Evolutionary conservation across 768 basidiomycete genomes (phyloP), one percentile per base, ranked within the genome.

Genomic region (Gloeophyllum trabeum): DNA sequence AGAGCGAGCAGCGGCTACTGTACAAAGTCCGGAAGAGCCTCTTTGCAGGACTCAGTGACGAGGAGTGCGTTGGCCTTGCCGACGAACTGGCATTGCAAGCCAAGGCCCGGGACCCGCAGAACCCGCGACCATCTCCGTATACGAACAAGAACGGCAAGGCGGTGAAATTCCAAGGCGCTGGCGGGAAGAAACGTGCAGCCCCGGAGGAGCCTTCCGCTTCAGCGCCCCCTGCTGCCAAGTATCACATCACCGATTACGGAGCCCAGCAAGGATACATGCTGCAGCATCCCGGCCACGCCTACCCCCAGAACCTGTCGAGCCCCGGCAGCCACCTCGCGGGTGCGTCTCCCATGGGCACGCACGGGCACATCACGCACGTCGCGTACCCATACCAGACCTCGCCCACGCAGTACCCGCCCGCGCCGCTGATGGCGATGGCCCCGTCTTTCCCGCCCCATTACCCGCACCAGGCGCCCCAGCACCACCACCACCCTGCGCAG

Each of bases 21-120:
- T 83, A 80, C 58, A 70, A 75, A 46, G 59, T 73, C 6, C 65
- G 81, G 7, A 72, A 72, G 54, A 72, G 69, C 47, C 65, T 83
- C 4, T 59, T 81, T 0, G 69, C 77, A 4, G 75, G 74, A 3
- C 57, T 82, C 1, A 48, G 57, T 18, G 79, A 82, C 44, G 65
- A 64, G 2, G 74, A 81, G 35, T 83, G 81, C 45, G 52, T 63
- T 0, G 69, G 73, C 16, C 63, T 84, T 16, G 57, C 59, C 0
- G 73, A 76, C 13, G 81, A 84, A 51, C 54, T 82, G 3, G 58
- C 65, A 20, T 47, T 69, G 38, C 79, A 79, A 52, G 47, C 45
- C 40, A 52, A 51, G 52, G 50, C 42, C 54, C 47, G 46, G 39
- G 49, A 44, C 26, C 44, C 36, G 43, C 10, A 46, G 24, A 5